A percentile compares a stretch with the other conserved stretches of the same genome.
These are phyloP conservation scores for Bruguiera hainesii DNA, from an alignment of 441 rosid genomes.

Conservation along the genomic window DNA sequence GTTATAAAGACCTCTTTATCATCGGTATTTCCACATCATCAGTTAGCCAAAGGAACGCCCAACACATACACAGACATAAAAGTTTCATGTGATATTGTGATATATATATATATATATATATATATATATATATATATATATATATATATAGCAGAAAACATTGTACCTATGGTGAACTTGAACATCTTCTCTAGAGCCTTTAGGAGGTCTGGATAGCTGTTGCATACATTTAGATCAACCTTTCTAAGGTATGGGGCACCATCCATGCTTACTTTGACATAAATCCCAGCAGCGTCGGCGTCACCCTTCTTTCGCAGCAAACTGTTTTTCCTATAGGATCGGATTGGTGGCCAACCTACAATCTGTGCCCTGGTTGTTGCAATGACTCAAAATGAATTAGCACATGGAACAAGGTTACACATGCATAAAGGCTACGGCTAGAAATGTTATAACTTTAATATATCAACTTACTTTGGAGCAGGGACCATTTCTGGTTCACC, in stretches of 20 bases:
- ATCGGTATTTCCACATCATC: neutral
- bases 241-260: conserved; percentile 93
- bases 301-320: conserved; percentile 54
- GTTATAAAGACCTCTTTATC: neutral
- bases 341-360: conserved; percentile 90
- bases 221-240: conserved; percentile 65
- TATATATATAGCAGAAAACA: neutral
- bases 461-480: conserved; percentile 58
- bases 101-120: neutral
- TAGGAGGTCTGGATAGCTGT: conserved; percentile 56
- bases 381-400: neutral
- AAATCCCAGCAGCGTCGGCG: conserved; percentile 49
- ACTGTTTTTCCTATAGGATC: conserved; percentile 67
- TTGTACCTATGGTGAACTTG: conserved; percentile 52
- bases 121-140: neutral
- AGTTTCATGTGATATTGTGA: neutral
- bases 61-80: neutral
- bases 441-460: neutral
- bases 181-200: conserved; percentile 73
- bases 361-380: conserved; percentile 57
- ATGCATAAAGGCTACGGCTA: neutral
- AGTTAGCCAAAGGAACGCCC: neutral
- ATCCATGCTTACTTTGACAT: conserved; percentile 86
- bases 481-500: conserved; percentile 34
- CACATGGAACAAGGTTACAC: neutral